Evolutionary conservation across 2,329 filamentous ascomycete genomes (phyloP).

Genomic region (Xylariaceae sp.): DNA sequence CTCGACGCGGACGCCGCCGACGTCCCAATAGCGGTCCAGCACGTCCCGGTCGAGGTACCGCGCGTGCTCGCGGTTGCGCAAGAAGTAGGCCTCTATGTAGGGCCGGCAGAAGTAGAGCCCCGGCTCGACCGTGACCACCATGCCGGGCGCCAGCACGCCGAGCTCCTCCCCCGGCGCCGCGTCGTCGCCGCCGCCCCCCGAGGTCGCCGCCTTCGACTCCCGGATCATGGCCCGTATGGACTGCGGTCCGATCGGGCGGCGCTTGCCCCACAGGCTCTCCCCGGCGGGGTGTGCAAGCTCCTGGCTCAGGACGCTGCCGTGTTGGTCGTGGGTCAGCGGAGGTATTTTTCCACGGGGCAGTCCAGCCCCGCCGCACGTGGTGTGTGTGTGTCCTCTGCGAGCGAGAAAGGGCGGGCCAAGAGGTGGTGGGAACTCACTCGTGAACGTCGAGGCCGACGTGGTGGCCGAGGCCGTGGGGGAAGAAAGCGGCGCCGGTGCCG

Average conservation of each 20-base stretch:
- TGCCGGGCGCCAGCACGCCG: conserved; percentile 44
- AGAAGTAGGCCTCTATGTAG: conserved; percentile 63
- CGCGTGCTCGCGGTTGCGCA: conserved; percentile 49
- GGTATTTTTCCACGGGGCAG: too few species aligned
- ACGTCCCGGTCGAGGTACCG: conserved; percentile 58
- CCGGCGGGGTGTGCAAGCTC: conserved; percentile 22
- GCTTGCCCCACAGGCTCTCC: conserved; percentile 25
- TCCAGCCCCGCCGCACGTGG: too few species aligned
- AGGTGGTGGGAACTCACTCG: conserved; percentile 35
- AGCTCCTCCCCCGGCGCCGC: neutral
- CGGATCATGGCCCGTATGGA: conserved; percentile 24
- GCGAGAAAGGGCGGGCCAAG: too few species aligned
- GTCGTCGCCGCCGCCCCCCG: conserved; percentile 1
- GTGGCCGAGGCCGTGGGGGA: conserved; percentile 59
- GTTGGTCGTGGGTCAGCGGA: too few species aligned
- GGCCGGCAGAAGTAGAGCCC: conserved; percentile 70
- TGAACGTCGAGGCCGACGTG: conserved; percentile 61
- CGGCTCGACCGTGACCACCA: conserved; percentile 74
- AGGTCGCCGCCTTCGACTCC: conserved; percentile 10
- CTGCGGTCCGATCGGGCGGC: conserved; percentile 22
- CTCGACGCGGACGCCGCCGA: conserved; percentile 90
- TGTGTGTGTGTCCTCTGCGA: too few species aligned
- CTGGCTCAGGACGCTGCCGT: conserved; percentile 20
- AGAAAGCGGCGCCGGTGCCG: conserved; percentile 54
- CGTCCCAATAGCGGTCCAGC: conserved; percentile 61